Evolutionary conservation across 805 yeast genomes (phyloP).

Genomic region (Lipomyces lipofer): DNA sequence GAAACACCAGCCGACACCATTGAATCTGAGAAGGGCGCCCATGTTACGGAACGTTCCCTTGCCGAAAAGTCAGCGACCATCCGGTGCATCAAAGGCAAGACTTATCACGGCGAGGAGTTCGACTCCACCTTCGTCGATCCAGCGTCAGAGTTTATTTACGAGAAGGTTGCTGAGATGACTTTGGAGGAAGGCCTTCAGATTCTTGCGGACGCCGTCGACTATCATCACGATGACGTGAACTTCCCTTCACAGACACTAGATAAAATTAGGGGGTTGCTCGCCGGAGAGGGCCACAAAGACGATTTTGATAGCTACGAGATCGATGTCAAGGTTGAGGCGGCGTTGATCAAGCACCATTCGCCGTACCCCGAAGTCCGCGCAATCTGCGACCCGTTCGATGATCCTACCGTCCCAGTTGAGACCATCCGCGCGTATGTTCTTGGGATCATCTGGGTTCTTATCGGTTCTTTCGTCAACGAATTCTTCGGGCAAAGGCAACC

Average conservation of each 20-base stretch:
- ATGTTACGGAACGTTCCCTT: too few species aligned
- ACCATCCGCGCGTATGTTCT: conserved; percentile 55
- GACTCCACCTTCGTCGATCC: too few species aligned
- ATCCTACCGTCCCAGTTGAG: conserved; percentile 48
- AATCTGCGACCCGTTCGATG: conserved; percentile 41
- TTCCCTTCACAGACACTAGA: conserved; percentile 43
- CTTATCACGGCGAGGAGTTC: too few species aligned
- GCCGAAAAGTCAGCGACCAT: too few species aligned
- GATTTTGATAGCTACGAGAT: conserved; percentile 28
- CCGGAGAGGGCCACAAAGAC: conserved; percentile 9
- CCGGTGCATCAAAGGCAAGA: too few species aligned
- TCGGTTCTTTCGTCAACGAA: conserved; percentile 58
- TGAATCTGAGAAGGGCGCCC: too few species aligned
- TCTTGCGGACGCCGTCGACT: conserved; percentile 42
- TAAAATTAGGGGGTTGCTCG: not conserved
- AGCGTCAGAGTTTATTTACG: conserved; percentile 46
- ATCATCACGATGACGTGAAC: conserved; percentile 49
- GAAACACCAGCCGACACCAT: too few species aligned
- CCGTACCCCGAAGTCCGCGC: conserved; percentile 60
- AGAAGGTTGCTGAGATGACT: conserved; percentile 42
- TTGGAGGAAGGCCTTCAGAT: conserved; percentile 43
- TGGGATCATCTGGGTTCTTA: conserved; percentile 51
- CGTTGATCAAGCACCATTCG: conserved; percentile 46
- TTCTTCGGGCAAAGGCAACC: conserved; percentile 61
- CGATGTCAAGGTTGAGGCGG: conserved; percentile 48